A percentile compares a stretch with the other conserved stretches of the same genome.
phyloP scores from a whole-genome alignment of 306 rosid genomes.

The Mimosa bimucronata region DNA sequence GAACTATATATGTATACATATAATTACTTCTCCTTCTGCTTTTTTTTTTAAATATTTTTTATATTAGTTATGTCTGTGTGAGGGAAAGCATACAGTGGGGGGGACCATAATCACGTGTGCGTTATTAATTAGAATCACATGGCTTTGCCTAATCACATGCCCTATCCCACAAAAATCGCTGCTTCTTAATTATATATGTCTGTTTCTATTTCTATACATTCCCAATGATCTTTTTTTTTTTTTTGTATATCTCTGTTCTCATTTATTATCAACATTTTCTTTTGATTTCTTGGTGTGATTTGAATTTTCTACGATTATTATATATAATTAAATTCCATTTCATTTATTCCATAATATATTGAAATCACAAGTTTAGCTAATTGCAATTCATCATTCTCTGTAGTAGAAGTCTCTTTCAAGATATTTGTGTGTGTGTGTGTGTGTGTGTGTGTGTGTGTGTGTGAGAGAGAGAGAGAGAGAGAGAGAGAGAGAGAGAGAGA shows the following conservation, averaged over 20 bases:
- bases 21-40: neutral
- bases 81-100: neutral
- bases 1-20: too few species aligned
- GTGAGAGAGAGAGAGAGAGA: too few species aligned
- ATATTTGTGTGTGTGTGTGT: neutral
- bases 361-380: neutral
- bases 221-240: neutral
- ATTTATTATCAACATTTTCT: too few species aligned
- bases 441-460: too few species aligned
- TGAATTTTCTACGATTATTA: neutral
- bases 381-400: neutral
- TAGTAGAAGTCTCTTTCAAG: neutral
- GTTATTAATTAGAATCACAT: conserved; percentile 51
- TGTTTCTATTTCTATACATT: neutral
- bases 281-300: neutral
- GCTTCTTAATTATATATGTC: neutral
- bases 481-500: too few species aligned
- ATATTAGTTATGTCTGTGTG: neutral
- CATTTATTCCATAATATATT: neutral
- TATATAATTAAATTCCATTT: neutral
- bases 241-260: too few species aligned
- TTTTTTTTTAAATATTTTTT: too few species aligned
- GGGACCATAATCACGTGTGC: conserved; percentile 47
- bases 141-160: conserved; percentile 51
- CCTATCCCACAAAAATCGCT: conserved; percentile 34